Base-by-base conservation (phyloP, 495 filamentous ascomycete genomes). In the Tuber indicum region DNA sequence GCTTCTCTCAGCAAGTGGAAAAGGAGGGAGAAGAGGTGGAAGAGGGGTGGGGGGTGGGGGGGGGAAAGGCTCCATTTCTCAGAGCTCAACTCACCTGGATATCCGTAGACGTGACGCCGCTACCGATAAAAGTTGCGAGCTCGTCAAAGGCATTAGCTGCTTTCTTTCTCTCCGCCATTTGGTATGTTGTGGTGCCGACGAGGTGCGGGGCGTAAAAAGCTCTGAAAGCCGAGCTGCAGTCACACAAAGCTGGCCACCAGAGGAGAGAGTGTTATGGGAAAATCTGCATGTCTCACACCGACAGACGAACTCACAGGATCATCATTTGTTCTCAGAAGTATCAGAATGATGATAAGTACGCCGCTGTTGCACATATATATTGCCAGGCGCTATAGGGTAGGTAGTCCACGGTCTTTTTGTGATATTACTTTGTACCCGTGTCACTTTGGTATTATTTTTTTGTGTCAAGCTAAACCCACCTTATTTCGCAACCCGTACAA, bases 301-400 rank as follows among this genome's bases (percentile, higher is more conserved):
- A 66, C 58, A 66, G 58, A 66, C 58, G 12, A 66, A 32, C 58
- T 66, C 26, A 66, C 58, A 66, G 58, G 26, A 66, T 66, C 58
- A 66, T 17, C 58, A 66, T 32, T 66, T 66, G 58, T 66, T 66
- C 58, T 66, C 58, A 66, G 58, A 66, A 66, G 58, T 66, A 66
- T 66, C 58, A 32, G 58, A 12, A 32, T 66, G 58, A 66, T 66
- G 58, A 66, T 66, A 66, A 66, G 26, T 66, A 66, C 58, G 58
- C 58, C 58, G 58, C 58, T n/a, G n/a, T 66, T 66, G 58, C 58
- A 66, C 58, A 66, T 66, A 66, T 66, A 66, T 66, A 66, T 66
- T 66, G n/a, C 58, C 58, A 66, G 58, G 58, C 10, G 26, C 58
- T 66, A 66, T 66, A 32, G 58, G 58, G 58, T 66, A 66, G 26